Evolutionary conservation across 2,329 filamentous ascomycete genomes (phyloP).

Genomic region (Xylaria sp.): DNA sequence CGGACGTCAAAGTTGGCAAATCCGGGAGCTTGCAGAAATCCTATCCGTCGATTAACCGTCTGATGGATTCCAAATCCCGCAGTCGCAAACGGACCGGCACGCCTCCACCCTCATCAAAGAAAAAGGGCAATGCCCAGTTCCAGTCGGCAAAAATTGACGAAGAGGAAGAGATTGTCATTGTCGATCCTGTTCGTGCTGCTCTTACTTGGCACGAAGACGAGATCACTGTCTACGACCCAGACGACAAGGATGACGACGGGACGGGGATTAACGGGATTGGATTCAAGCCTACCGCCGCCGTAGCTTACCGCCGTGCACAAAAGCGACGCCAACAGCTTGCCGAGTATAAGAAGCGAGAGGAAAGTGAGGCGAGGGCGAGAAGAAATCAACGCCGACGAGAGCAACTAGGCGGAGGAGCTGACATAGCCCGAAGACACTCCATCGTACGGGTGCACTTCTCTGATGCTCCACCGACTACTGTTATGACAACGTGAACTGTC

Average conservation of each 20-base stretch:
- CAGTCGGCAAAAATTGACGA: slow-evolving; percentile 50
- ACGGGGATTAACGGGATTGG: slow-evolving; percentile 75
- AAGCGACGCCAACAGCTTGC: slow-evolving; percentile 70
- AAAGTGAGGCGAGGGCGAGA: slow-evolving; percentile 67
- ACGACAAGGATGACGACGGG: slow-evolving; percentile 74
- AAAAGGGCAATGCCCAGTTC: slow-evolving; percentile 37
- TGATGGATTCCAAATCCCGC: slow-evolving; percentile 55
- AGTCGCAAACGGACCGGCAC: slow-evolving; percentile 46
- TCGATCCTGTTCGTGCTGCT: slow-evolving; percentile 67
- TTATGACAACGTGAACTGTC: slow-evolving; percentile 46
- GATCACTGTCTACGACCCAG: slow-evolving; percentile 73
- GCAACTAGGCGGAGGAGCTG: slow-evolving; percentile 44
- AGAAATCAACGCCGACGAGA: slow-evolving; percentile 64
- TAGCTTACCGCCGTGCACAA: slow-evolving; percentile 67
- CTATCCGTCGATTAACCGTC: slow-evolving; percentile 55
- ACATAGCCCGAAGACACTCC: slow-evolving; percentile 45
- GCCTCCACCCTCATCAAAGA: slow-evolving; percentile 44
- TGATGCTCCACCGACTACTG: slow-evolving; percentile 47
- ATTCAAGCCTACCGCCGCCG: slow-evolving; percentile 71
- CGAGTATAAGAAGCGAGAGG: slow-evolving; percentile 71
- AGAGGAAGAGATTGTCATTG: slow-evolving; percentile 51
- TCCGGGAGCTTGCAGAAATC: slow-evolving; percentile 48
- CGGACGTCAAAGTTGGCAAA: slow-evolving; percentile 36
- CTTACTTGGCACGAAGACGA: slow-evolving; percentile 76
- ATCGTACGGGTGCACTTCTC: slow-evolving; percentile 50